Conservation (phyloP, 192 early-diverging fungal species). For the Coemansia sp. region DNA sequence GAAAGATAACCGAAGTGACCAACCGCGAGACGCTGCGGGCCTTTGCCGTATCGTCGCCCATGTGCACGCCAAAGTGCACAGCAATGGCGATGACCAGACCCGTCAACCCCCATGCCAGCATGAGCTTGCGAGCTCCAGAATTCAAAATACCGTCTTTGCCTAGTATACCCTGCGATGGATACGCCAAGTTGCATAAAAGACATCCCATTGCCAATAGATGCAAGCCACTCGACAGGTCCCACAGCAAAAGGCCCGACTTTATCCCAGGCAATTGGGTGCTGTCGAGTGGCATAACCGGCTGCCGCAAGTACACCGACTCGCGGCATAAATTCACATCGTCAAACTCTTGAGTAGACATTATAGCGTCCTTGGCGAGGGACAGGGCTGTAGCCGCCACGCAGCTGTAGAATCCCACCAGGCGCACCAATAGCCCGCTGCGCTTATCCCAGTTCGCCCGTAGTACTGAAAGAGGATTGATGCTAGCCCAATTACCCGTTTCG, state of each 20-base stretch:
- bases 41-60: slow-evolving; percentile 10
- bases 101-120: slow-evolving; percentile 25
- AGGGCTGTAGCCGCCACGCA: slow-evolving; percentile 27
- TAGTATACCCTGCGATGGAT: slow-evolving; percentile 28
- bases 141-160: slow-evolving; percentile 23
- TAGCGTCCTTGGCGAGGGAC: slow-evolving; percentile 41
- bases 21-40: slow-evolving; percentile 44
- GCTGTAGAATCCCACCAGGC: slow-evolving; percentile 34
- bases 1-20: slow-evolving; percentile 13
- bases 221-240: slow-evolving; percentile 37
- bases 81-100: slow-evolving; percentile 15
- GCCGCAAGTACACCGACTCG: slow-evolving; percentile 27
- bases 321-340: slow-evolving; percentile 43
- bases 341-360: slow-evolving; percentile 48
- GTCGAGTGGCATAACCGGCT: slow-evolving; percentile 32
- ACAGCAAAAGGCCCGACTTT: slow-evolving; percentile 36
- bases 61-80: slow-evolving; percentile 32
- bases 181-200: slow-evolving; percentile 27
- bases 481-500: slow-evolving; percentile 31
- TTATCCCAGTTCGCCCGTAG: slow-evolving; percentile 20
- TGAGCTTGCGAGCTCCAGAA: slow-evolving; percentile 1
- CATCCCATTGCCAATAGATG: slow-evolving; percentile 38
- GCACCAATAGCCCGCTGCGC: slow-evolving; percentile 19
- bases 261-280: slow-evolving; percentile 24
- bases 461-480: slow-evolving; percentile 32